phyloP scores from a whole-genome alignment of 345 rosid genomes.

The Aegle marmelos region DNA sequence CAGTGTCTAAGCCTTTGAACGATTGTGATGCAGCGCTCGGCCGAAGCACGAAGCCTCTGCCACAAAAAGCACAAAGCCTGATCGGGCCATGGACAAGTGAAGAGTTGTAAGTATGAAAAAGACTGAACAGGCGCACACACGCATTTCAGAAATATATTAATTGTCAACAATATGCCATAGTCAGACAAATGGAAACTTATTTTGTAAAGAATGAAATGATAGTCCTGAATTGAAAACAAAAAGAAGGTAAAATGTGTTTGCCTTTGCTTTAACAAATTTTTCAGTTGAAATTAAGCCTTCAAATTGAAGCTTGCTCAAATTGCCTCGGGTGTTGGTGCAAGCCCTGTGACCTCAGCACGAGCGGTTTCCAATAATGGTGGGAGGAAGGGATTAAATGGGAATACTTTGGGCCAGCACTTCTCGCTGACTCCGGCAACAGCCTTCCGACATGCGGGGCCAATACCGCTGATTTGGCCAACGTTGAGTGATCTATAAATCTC shows the following conservation, averaged over 20 bases:
- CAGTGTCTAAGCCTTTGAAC: too few relatives aligned
- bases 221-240: background rate
- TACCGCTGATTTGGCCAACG: background rate
- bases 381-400: background rate
- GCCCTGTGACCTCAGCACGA: background rate
- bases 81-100: too few relatives aligned
- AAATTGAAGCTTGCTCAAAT: background rate
- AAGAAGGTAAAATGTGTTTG: too few relatives aligned
- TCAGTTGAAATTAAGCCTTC: background rate
- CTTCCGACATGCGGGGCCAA: constrained; percentile 1
- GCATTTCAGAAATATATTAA: too few relatives aligned
- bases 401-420: constrained; percentile 11
- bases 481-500: background rate
- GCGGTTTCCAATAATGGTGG: background rate
- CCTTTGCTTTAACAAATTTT: background rate
- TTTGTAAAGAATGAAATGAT: too few relatives aligned
- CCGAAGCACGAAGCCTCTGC: too few relatives aligned
- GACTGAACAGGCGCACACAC: too few relatives aligned
- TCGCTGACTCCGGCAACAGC: background rate
- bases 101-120: too few relatives aligned
- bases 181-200: too few relatives aligned
- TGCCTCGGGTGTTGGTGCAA: background rate
- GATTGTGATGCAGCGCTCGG: too few relatives aligned
- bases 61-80: too few relatives aligned
- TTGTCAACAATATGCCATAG: too few relatives aligned